Conservation (phyloP, 176 grass and related monocot genomes). For the Phragmites australis region DNA sequence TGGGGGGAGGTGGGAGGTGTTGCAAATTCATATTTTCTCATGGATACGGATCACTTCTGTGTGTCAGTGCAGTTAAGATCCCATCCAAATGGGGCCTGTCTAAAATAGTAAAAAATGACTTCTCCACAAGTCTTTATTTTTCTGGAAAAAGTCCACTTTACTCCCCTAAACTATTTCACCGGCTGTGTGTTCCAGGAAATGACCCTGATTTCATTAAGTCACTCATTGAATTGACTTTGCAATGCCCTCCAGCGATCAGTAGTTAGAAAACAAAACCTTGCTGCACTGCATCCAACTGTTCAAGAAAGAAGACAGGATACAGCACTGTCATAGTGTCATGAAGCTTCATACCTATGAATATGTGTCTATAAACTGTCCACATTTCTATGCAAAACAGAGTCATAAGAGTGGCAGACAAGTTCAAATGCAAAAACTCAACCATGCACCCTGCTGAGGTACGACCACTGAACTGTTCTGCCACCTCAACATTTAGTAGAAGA, state of each 20-base stretch:
- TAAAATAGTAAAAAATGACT: neutral
- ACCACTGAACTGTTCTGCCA: slow-evolving; percentile 19
- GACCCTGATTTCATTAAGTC: neutral
- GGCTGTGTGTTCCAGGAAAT: neutral
- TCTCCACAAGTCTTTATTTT: neutral
- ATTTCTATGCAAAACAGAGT: slow-evolving; percentile 27
- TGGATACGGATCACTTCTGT: neutral
- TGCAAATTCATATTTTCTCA: neutral
- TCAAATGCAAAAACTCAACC: slow-evolving; percentile 23
- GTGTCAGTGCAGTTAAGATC: neutral
- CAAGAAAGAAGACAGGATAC: slow-evolving; percentile 12
- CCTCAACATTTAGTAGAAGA: neutral
- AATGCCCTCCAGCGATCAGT: neutral
- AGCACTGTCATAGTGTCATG: slow-evolving; percentile 9
- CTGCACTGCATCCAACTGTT: slow-evolving; percentile 18
- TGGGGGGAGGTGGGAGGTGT: neutral
- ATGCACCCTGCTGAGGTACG: slow-evolving; percentile 15
- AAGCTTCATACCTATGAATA: slow-evolving; percentile 4
- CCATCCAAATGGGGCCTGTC: neutral
- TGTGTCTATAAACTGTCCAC: neutral
- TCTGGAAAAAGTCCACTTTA: neutral
- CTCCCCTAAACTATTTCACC: neutral
- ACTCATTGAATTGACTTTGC: neutral
- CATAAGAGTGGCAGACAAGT: neutral
- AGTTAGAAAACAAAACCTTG: slow-evolving; percentile 7